Evolutionary conservation across 495 filamentous ascomycete species (phyloP), one percentile per base, ranked within the genome.

Genomic region (Penicillium diatomitis): DNA sequence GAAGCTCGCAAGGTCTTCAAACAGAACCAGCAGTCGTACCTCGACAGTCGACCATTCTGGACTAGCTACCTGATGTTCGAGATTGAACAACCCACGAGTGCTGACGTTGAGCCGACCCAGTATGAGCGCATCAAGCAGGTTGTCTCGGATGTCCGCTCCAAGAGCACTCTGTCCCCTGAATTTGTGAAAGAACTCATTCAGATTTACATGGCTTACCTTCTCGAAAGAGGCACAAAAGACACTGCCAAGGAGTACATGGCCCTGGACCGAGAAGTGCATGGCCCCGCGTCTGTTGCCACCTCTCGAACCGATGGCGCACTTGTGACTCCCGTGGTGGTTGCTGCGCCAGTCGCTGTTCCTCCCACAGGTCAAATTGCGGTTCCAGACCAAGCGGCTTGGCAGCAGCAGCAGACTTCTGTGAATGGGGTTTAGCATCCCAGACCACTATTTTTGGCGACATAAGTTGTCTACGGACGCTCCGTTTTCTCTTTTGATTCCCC

Each of bases 1-100:
- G 90, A 92, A 58, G 91, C 92, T 29, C 85, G 94, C 6, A 77
- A 85, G 44, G 83, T 95, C 0, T 99, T 86, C 71, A 70, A 85
- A 51, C 84, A 82, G 58, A 88, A 95, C 57, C 77, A 87, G 44
- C 81, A 90, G 54, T 87, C 83, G 74, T 96, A 95, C 65, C 75
- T 85, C 10, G 87, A 91, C 55, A 94, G 88, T 58, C 77, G 80
- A n/a, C 76, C 83, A 27, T 99, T 99, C 78, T 97, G 90, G 91
- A 76, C 81, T 48, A 86, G 82, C 62, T 99, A 87, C 67, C 76
- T 97, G 8, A 70, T 82, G 44, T 96, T 99, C 53, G 92, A 99
- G 71, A 72, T 95, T 37, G 82, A 87, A 35, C 94, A 96, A 60
- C 86, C 88, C 6, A 89, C 87, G 3, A 85, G 73, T 48, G 65